These are phyloP conservation scores for Sugiyamaella japonica DNA, from an alignment of 1,139 yeast genomes.

Conservation along the genomic window DNA sequence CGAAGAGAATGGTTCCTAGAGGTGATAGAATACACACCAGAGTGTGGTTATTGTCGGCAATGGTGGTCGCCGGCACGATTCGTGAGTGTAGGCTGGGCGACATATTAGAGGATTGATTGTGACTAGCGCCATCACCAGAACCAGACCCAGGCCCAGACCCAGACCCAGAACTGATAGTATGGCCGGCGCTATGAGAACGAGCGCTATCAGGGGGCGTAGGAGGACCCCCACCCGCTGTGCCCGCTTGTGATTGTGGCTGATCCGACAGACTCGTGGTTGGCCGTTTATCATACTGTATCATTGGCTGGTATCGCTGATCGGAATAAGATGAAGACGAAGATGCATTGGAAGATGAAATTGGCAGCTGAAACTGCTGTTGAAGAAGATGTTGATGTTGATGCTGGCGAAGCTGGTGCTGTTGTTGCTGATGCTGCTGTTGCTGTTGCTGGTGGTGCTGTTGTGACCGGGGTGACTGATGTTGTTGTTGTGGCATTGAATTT, in stretches of 20 bases:
- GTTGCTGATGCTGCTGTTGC: not conserved
- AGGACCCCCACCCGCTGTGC: not conserved
- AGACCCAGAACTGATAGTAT: not conserved
- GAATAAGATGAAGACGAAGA: not conserved
- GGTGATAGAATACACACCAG: conserved; percentile 17
- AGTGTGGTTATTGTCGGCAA: not conserved
- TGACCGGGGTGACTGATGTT: not conserved
- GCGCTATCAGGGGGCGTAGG: not conserved
- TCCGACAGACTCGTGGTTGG: not conserved
- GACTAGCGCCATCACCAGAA: not conserved
- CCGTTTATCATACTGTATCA: not conserved
- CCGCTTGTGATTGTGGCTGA: not conserved
- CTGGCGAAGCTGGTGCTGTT: not conserved
- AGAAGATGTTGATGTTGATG: not conserved
- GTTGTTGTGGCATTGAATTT: not conserved
- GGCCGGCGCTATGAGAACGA: not conserved
- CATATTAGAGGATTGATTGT: not conserved
- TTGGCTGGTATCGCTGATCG: not conserved
- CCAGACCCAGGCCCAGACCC: not conserved
- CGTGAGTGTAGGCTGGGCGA: not conserved
- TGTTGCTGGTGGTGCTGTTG: not conserved
- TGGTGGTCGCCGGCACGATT: not conserved
- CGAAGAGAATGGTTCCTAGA: conserved; percentile 17
- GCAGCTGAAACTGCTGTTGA: not conserved
- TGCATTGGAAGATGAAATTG: not conserved